Evolutionary conservation across 1,139 yeast species (phyloP), one percentile per base, ranked within the genome.

Genomic region (Pichia sp.): DNA sequence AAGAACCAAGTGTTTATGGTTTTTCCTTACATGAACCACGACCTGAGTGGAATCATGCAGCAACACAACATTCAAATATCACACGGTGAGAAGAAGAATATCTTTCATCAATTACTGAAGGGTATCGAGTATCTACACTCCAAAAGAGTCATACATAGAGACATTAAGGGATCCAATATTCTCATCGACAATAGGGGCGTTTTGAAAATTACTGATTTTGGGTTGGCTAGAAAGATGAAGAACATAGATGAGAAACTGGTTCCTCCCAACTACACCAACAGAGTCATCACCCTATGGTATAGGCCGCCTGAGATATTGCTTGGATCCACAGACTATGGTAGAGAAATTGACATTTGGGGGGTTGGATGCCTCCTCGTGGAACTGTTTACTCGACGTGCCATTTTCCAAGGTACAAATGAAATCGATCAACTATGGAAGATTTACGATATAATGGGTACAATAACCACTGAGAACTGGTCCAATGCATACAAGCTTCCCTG

Each of bases 311-410:
- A 91, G 59, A 69, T 91, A 29, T 63, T 91, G 29, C 59, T 91
- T 37, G 98, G 98, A 2, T 78, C 94, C 0, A 88, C 97, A 0
- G 79, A 78, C 42, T 91, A 91, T 59, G 93, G 93, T 0, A 65
- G 88, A 30, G 95, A 85, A 49, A 93, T 91, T 11, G 98, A 91
- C 58, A 79, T 87, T 45, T 91, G 98, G 98, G 96, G 98, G 0
- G 80, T 87, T 46, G 98, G 98, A 2, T 91, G 98, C 62, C 66
- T 91, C 27, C 64, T 91, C 42, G 70, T 87, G 20, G 98, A 91
- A 55, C 59, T 91, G 29, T 87, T 85, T 55, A 72, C 80, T 3
- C 74, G 77, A 47, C 61, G 63, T 22, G 94, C 98, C 0, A 66
- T 81, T 1, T 91, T 91, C 55, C 93, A 82, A 57, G 97, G 96